Evolutionary conservation across 257 asterid species (phyloP).

Genomic region (Solanum chilense): DNA sequence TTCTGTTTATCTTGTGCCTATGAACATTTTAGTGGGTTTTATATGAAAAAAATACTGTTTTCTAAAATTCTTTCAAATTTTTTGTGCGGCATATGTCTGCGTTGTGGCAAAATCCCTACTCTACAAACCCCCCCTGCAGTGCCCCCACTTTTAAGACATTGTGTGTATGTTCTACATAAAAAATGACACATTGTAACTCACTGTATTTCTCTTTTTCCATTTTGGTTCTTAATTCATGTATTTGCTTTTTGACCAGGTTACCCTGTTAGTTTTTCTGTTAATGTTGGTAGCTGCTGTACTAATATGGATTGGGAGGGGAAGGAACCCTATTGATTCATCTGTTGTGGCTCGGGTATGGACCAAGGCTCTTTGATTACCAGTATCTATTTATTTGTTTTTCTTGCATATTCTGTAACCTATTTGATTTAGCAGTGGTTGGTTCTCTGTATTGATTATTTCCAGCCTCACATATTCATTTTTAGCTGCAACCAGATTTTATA

Average conservation of each 20-base stretch:
- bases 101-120: not conserved
- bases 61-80: not conserved
- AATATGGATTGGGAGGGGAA: conserved; percentile 70
- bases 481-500: not conserved
- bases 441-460: not conserved
- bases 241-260: conserved; percentile 42
- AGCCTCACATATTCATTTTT: not conserved
- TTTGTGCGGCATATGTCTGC: not conserved
- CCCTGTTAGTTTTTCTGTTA: conserved; percentile 43
- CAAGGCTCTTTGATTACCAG: not conserved
- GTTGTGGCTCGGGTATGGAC: conserved; percentile 73
- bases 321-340: conserved; percentile 44
- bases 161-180: not conserved
- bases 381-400: not conserved
- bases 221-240: conserved; percentile 5
- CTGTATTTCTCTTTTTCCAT: not conserved
- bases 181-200: not conserved
- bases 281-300: conserved; percentile 69
- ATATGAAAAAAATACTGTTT: not conserved
- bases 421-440: not conserved
- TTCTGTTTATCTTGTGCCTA: not conserved
- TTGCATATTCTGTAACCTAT: not conserved
- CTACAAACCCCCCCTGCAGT: not conserved
- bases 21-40: not conserved
- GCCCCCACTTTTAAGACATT: not conserved